Conservation (phyloP, 495 filamentous ascomycete genomes). For the Penicillium nucicola region DNA sequence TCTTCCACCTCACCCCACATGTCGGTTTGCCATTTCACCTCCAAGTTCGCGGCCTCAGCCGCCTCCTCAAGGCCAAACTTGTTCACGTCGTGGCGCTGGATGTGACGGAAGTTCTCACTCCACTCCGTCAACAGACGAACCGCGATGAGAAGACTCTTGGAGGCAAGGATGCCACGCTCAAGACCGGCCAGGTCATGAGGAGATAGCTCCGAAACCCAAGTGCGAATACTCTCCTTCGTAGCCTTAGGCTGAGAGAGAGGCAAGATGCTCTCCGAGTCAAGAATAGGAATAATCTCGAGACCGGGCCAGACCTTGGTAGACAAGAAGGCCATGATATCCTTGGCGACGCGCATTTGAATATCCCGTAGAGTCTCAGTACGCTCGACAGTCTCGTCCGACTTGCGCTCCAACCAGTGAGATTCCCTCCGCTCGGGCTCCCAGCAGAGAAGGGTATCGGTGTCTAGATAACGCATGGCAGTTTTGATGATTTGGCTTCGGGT, state of each 20-base stretch:
- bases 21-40: slow-evolving; percentile 86
- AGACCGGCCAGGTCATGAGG: slow-evolving; percentile 81
- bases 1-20: slow-evolving; percentile 98
- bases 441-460: slow-evolving; percentile 93
- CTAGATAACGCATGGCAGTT: slow-evolving; percentile 77
- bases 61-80: slow-evolving; percentile 61
- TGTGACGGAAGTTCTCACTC: slow-evolving; percentile 66
- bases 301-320: slow-evolving; percentile 81
- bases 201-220: slow-evolving; percentile 71
- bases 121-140: slow-evolving; percentile 80
- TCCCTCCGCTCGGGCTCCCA: slow-evolving; percentile 68
- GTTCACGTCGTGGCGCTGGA: slow-evolving; percentile 28
- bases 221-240: slow-evolving; percentile 69
- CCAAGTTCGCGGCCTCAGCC: slow-evolving; percentile 70
- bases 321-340: slow-evolving; percentile 66
- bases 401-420: slow-evolving; percentile 21
- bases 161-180: slow-evolving; percentile 76
- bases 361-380: slow-evolving; percentile 58
- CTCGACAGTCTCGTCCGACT: slow-evolving; percentile 13
- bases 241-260: slow-evolving; percentile 65
- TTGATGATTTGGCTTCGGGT: slow-evolving; percentile 57
- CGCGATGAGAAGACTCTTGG: slow-evolving; percentile 80
- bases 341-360: slow-evolving; percentile 63
- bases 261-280: slow-evolving; percentile 70
- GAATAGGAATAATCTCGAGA: slow-evolving; percentile 67